Evolutionary conservation across 345 rosid genomes (phyloP).

Genomic region (Aegle marmelos): DNA sequence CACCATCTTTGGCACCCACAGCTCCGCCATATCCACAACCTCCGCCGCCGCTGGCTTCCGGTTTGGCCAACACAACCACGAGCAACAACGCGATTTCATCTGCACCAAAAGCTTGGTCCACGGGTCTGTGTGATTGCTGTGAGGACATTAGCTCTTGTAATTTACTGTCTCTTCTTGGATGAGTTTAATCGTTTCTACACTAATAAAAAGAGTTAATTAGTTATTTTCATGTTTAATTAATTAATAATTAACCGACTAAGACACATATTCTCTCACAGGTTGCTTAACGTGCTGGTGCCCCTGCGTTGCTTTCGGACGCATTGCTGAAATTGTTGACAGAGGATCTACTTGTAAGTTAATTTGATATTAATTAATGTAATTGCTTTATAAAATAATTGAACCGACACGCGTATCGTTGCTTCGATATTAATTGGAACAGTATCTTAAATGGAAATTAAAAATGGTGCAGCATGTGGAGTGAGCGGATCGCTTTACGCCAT

Average conservation of each 20-base stretch:
- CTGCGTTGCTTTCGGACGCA: slow-evolving; percentile 57
- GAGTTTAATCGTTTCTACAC: too few species aligned
- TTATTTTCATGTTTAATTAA: too few species aligned
- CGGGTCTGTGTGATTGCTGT: slow-evolving; percentile 48
- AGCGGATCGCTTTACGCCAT: slow-evolving; percentile 44
- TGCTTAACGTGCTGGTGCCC: slow-evolving; percentile 73
- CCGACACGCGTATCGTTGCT: too few species aligned
- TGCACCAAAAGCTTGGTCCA: slow-evolving; percentile 38
- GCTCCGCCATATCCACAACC: slow-evolving; percentile 22
- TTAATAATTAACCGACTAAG: too few species aligned
- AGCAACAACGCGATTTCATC: neutral
- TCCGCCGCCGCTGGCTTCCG: neutral
- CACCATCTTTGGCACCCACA: slow-evolving; percentile 16
- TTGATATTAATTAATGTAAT: neutral
- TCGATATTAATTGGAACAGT: too few species aligned
- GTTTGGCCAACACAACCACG: neutral
- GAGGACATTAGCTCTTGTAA: slow-evolving; percentile 39
- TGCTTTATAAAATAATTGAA: too few species aligned
- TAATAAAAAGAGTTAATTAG: too few species aligned
- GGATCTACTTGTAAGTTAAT: slow-evolving; percentile 44
- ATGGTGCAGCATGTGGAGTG: slow-evolving; percentile 49
- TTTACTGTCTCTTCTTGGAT: neutral
- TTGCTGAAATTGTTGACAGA: slow-evolving; percentile 65
- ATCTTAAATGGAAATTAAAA: too few species aligned
- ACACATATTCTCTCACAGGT: slow-evolving; percentile 22